A percentile compares a stretch with the other conserved stretches of the same genome.
phyloP scores from a whole-genome alignment of 2,329 filamentous ascomycete species.

The Zymoseptoria passerinii region DNA sequence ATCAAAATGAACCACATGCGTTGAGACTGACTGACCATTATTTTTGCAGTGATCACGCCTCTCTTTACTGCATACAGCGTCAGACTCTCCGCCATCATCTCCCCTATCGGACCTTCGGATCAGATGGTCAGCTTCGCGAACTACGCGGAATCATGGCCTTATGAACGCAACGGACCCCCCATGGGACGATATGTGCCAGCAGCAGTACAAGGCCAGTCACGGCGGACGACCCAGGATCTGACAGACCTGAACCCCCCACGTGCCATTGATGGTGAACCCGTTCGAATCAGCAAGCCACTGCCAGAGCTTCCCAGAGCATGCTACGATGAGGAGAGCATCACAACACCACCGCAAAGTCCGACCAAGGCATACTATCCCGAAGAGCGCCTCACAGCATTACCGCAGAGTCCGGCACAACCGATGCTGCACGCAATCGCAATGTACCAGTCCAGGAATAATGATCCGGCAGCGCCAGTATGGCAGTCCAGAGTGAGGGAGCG shows the following conservation, averaged over 20 bases:
- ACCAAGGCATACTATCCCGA: not conserved
- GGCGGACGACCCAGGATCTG: not conserved
- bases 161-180: not conserved
- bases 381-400: not conserved
- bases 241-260: not conserved
- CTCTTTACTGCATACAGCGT: slow-evolving; percentile 8
- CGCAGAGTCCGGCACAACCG: slow-evolving; percentile 3
- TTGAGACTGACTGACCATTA: not conserved
- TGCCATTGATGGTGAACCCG: slow-evolving; percentile 1
- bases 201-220: not conserved
- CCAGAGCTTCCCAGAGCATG: slow-evolving; percentile 5
- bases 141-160: not conserved
- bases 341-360: not conserved
- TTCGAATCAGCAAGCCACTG: slow-evolving; percentile 6
- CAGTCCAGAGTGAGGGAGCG: not conserved
- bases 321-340: not conserved
- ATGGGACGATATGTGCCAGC: not conserved
- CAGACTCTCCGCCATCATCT: not conserved
- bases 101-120: not conserved
- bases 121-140: not conserved
- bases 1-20: not conserved
- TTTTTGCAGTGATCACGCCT: slow-evolving; percentile 12
- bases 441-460: not conserved
- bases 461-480: not conserved
- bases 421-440: slow-evolving; percentile 3